Conservation (phyloP, 2,329 filamentous ascomycete species). For the Xylariomycetidae sp. region DNA sequence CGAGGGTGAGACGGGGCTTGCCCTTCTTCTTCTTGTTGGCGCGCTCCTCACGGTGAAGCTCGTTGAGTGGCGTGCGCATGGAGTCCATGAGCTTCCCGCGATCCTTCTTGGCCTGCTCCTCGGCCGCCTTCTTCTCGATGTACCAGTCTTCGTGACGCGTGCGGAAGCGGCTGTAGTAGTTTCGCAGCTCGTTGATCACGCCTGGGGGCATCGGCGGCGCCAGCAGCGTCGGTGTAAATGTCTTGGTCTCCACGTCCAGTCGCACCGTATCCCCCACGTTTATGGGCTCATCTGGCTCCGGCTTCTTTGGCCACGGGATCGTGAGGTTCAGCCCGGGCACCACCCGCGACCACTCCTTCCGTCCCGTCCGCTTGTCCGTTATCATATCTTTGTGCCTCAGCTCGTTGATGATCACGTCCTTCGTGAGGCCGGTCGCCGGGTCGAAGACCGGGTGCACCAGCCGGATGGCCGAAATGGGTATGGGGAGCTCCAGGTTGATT, state of each 20-base stretch:
- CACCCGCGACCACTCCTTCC: constrained; percentile 47
- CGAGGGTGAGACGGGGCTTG: constrained; percentile 49
- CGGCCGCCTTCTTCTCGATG: constrained; percentile 55
- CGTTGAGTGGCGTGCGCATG: constrained; percentile 49
- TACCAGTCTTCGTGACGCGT: constrained; percentile 74
- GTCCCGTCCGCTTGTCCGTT: constrained; percentile 43
- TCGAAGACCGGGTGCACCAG: constrained; percentile 74
- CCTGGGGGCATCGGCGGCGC: constrained; percentile 68
- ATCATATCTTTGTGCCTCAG: constrained; percentile 49
- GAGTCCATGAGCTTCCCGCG: constrained; percentile 31
- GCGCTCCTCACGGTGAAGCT: constrained; percentile 51
- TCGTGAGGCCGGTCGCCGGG: constrained; percentile 53
- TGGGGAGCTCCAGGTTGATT: constrained; percentile 43
- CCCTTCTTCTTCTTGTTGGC: constrained; percentile 45
- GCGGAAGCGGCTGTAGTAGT: constrained; percentile 75
- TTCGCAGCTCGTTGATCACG: constrained; percentile 82
- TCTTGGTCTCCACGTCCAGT: constrained; percentile 65
- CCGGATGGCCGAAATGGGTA: constrained; percentile 68
- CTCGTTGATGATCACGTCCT: constrained; percentile 73
- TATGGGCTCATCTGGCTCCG: constrained; percentile 45
- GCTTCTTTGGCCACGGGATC: constrained; percentile 68
- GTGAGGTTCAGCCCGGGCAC: constrained; percentile 65
- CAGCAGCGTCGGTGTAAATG: constrained; percentile 73
- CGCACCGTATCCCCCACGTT: constrained; percentile 65
- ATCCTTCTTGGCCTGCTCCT: constrained; percentile 44